Conservation (phyloP, 441 rosid genomes). For the Gossypium lobatum region DNA sequence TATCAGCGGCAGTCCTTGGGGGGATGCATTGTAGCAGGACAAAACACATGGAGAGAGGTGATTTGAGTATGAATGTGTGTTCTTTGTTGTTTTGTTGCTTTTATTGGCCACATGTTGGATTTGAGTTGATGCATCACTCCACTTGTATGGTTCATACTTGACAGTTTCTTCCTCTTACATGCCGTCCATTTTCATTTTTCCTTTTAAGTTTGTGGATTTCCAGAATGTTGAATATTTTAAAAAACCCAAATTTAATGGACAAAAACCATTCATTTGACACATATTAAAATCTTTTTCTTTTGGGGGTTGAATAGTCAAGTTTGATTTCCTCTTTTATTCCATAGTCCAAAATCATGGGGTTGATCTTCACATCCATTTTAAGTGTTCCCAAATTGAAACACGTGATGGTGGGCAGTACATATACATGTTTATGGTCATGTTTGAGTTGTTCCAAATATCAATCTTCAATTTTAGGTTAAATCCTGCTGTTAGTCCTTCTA, state of each 20-base stretch:
- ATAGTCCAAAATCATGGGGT: background rate
- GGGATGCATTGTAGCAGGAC: background rate
- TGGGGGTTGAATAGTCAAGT: background rate
- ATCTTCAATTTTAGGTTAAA: too few species aligned
- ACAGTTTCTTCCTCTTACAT: constrained; percentile 1
- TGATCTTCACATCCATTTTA: background rate
- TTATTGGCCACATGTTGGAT: constrained; percentile 27
- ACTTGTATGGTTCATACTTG: constrained; percentile 37
- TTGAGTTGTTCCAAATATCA: too few species aligned
- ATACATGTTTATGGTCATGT: too few species aligned
- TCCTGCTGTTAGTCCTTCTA: too few species aligned
- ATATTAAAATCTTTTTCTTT: too few species aligned
- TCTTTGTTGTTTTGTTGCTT: background rate
- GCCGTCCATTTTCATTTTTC: background rate
- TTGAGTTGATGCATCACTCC: constrained; percentile 19
- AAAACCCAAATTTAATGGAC: background rate
- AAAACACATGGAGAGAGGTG: constrained; percentile 12
- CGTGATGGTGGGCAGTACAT: too few species aligned
- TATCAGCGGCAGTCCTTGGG: background rate
- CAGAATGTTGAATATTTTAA: background rate
- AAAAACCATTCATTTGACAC: background rate
- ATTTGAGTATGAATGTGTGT: background rate
- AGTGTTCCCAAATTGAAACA: too few species aligned
- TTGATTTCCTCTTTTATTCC: background rate
- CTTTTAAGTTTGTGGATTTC: background rate